These are phyloP conservation scores for Sphenostylis stenocarpa DNA, from an alignment of 306 rosid genomes.

Conservation along the genomic window DNA sequence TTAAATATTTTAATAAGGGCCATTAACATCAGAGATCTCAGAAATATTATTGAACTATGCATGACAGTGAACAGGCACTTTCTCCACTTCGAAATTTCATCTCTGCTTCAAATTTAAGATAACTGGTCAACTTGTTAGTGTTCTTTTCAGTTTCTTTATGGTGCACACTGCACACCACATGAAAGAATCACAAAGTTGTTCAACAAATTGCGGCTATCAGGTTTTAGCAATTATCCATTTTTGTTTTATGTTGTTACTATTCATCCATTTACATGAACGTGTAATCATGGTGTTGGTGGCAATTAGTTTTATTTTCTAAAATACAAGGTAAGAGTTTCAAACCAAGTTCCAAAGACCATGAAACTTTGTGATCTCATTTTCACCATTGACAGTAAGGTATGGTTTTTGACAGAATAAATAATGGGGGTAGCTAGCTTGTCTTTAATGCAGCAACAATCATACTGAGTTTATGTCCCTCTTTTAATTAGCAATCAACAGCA, in stretches of 20 bases:
- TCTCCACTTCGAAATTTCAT: too few relatives aligned
- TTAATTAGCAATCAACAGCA: neutral
- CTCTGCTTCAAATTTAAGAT: neutral
- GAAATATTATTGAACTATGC: neutral
- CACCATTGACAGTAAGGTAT: neutral
- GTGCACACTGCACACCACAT: neutral
- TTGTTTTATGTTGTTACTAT: too few relatives aligned
- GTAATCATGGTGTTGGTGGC: too few relatives aligned
- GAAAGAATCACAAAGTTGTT: neutral
- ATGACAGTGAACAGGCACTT: too few relatives aligned
- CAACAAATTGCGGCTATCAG: conserved; percentile 19
- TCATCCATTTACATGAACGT: too few relatives aligned
- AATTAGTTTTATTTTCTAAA: too few relatives aligned
- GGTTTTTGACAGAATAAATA: conserved; percentile 9
- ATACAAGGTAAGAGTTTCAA: neutral
- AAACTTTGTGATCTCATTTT: neutral
- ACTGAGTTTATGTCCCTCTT: neutral
- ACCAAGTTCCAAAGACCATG: conserved; percentile 3
- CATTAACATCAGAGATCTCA: too few relatives aligned
- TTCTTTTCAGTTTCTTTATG: neutral
- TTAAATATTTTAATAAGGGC: too few relatives aligned
- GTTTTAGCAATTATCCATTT: neutral
- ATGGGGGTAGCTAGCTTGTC: neutral
- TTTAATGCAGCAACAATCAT: conserved; percentile 15
- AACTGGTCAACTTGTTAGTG: neutral